Conservation (phyloP, 2,329 filamentous ascomycete genomes). For the Botrytis fabae region DNA sequence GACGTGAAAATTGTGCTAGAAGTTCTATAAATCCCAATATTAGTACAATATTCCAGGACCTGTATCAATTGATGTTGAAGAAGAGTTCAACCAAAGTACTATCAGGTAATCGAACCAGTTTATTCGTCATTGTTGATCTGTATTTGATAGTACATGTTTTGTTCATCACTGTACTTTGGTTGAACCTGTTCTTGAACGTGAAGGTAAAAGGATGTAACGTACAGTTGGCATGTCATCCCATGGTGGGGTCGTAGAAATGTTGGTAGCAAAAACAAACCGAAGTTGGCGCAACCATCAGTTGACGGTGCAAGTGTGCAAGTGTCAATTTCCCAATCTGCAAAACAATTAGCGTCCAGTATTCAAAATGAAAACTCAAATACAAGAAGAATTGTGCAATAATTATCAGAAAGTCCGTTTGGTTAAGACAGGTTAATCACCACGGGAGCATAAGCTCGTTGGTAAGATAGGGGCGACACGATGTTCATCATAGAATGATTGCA, state of each 20-base stretch:
- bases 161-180: slow-evolving; percentile 44
- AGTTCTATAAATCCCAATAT: slow-evolving; percentile 14
- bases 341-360: slow-evolving; percentile 27
- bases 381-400: neutral
- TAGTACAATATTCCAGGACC: neutral
- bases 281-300: no score
- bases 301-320: neutral
- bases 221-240: slow-evolving; percentile 28
- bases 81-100: slow-evolving; percentile 16
- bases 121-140: slow-evolving; percentile 43
- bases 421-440: slow-evolving; percentile 61
- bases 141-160: slow-evolving; percentile 50
- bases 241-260: neutral
- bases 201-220: slow-evolving; percentile 29
- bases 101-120: slow-evolving; percentile 45
- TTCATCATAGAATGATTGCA: slow-evolving; percentile 49
- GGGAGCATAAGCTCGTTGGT: slow-evolving; percentile 44
- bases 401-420: slow-evolving; percentile 58
- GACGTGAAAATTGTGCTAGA: neutral
- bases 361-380: neutral
- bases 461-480: slow-evolving; percentile 61
- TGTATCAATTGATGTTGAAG: slow-evolving; percentile 12
- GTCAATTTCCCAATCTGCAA: slow-evolving; percentile 21
- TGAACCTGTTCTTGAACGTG: neutral
- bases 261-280: slow-evolving; percentile 6